Conservation (phyloP, 371 early-diverging fungal genomes). For the Zancudomyces culisetae region DNA sequence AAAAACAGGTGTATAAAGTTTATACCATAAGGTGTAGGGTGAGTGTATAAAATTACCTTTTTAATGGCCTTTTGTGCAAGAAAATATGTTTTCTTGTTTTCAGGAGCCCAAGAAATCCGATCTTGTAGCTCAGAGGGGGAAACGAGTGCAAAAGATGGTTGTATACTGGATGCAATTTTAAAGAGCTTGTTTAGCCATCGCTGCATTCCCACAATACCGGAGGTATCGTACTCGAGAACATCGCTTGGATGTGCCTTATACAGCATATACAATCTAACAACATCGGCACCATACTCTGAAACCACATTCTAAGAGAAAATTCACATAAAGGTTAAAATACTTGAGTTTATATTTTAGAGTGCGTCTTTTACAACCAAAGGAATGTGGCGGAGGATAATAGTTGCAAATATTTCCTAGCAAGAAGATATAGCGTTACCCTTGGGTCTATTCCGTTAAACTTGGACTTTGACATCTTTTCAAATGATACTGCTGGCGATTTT, state of each 20-base stretch:
- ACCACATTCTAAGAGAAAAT: not conserved
- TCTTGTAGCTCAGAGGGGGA: not conserved
- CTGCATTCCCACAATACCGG: slow-evolving; percentile 79
- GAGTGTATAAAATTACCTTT: slow-evolving; percentile 17
- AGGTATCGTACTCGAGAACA: slow-evolving; percentile 78
- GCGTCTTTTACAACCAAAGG: no score
- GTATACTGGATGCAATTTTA: slow-evolving; percentile 10
- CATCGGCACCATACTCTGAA: slow-evolving; percentile 56
- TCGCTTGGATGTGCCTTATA: slow-evolving; percentile 79
- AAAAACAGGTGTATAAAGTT: no score
- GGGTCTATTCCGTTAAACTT: slow-evolving; percentile 91
- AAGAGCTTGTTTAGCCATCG: slow-evolving; percentile 40
- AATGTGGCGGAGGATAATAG: no score
- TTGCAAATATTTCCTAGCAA: not conserved
- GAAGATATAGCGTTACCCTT: slow-evolving; percentile 31
- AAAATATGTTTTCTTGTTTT: slow-evolving; percentile 37
- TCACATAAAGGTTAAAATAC: no score
- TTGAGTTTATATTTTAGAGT: no score
- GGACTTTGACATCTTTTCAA: slow-evolving; percentile 91
- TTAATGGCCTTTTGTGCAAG: slow-evolving; percentile 28
- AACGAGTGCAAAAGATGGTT: not conserved
- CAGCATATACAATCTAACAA: slow-evolving; percentile 69
- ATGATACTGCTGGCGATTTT: slow-evolving; percentile 34
- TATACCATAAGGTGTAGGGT: no score
- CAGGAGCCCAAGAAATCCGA: slow-evolving; percentile 23